These are phyloP conservation scores for Cyclotella baltica DNA, from an alignment of 108 stramenopile species.

Conservation along the genomic window DNA sequence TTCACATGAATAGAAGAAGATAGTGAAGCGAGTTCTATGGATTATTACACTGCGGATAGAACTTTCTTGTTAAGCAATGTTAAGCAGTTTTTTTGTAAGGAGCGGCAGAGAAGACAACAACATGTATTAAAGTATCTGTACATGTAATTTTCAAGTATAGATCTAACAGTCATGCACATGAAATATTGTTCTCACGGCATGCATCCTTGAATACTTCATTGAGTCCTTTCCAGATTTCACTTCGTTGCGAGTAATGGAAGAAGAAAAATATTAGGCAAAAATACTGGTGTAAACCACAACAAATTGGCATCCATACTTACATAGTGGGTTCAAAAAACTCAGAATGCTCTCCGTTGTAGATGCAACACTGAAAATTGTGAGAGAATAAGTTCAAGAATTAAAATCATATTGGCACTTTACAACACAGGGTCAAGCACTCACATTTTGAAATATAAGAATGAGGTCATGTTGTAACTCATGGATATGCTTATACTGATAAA, in stretches of 20 bases:
- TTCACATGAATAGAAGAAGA: too few relatives aligned
- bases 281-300: slow-evolving; percentile 4
- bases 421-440: neutral
- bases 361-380: slow-evolving; percentile 49
- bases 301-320: slow-evolving; percentile 19
- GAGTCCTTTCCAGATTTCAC: slow-evolving; percentile 38
- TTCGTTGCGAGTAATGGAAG: slow-evolving; percentile 10
- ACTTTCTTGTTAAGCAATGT: too few relatives aligned
- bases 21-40: too few relatives aligned
- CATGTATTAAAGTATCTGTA: too few relatives aligned
- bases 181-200: slow-evolving; percentile 24
- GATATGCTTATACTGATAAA: slow-evolving; percentile 63
- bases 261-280: slow-evolving; percentile 8
- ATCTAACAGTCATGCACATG: too few relatives aligned
- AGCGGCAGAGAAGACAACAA: too few relatives aligned
- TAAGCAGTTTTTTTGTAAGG: too few relatives aligned
- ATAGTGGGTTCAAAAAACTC: slow-evolving; percentile 46
- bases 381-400: neutral
- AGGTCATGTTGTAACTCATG: slow-evolving; percentile 76
- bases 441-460: slow-evolving; percentile 60
- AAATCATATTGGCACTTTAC: slow-evolving; percentile 26
- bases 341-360: slow-evolving; percentile 62
- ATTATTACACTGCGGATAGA: too few relatives aligned
- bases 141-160: too few relatives aligned
- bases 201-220: slow-evolving; percentile 43